phyloP scores from a whole-genome alignment of 1,139 yeast species.

The Casaregolazyma suthepensis region DNA sequence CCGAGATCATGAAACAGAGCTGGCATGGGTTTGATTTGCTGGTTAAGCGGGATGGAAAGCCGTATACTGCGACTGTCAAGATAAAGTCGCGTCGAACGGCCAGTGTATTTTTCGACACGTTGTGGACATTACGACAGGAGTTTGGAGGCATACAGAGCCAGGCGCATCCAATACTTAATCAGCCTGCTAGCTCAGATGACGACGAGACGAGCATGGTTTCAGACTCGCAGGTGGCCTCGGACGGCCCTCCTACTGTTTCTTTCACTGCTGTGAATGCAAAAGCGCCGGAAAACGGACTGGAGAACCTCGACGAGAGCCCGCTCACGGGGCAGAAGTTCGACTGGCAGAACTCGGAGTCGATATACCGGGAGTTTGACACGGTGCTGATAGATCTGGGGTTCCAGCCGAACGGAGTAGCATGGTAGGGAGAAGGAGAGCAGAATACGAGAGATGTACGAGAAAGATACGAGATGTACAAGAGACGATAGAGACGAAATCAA shows the following conservation, averaged over 20 bases:
- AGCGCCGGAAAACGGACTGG: not conserved
- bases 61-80: constrained; percentile 34
- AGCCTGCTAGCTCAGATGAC: constrained; percentile 21
- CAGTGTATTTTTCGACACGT: constrained; percentile 83
- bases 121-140: constrained; percentile 76
- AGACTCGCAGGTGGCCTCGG: not conserved
- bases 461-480: no score
- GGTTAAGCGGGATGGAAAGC: constrained; percentile 15
- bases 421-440: no score
- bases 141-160: constrained; percentile 61
- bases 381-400: constrained; percentile 95
- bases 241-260: not conserved
- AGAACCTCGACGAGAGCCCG: not conserved
- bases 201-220: constrained; percentile 13
- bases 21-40: constrained; percentile 77
- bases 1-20: constrained; percentile 89
- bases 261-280: not conserved
- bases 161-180: constrained; percentile 33
- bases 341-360: constrained; percentile 56
- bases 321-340: constrained; percentile 15
- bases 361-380: constrained; percentile 86
- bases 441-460: no score
- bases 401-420: constrained; percentile 33
- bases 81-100: constrained; percentile 86
- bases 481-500: no score